phyloP scores from a whole-genome alignment of 805 yeast genomes.

The Suhomyces kilbournensis region DNA sequence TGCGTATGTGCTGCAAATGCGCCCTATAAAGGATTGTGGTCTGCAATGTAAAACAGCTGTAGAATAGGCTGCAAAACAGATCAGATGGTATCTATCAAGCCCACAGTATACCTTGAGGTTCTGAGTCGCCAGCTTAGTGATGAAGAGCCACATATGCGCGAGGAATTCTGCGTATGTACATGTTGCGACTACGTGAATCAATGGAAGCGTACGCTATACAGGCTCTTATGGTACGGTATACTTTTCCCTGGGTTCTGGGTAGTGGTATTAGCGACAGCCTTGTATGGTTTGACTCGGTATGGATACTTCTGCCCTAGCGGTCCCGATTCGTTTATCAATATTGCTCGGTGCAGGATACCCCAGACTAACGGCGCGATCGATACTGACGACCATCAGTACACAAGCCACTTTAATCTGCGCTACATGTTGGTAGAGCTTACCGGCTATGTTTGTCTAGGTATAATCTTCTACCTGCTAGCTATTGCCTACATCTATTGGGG shows the following conservation, averaged over 20 bases:
- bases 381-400: slow-evolving; percentile 18
- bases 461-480: not conserved
- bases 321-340: slow-evolving; percentile 9
- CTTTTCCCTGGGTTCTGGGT: slow-evolving; percentile 22
- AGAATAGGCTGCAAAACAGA: not conserved
- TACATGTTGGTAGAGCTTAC: not conserved
- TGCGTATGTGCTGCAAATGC: not conserved
- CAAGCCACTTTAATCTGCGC: slow-evolving; percentile 4
- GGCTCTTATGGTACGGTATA: slow-evolving; percentile 14
- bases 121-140: not conserved
- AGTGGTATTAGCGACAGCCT: slow-evolving; percentile 4
- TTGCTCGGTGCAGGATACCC: slow-evolving; percentile 6
- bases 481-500: not conserved
- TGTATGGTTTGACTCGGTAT: slow-evolving; percentile 1
- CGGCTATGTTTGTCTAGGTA: not conserved
- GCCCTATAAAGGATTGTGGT: not conserved
- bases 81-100: not conserved
- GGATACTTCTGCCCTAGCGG: slow-evolving; percentile 7
- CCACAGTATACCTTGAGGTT: not conserved
- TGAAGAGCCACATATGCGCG: not conserved
- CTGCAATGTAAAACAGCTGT: not conserved
- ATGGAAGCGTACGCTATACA: not conserved
- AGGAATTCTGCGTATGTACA: slow-evolving; percentile 3
- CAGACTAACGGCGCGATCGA: slow-evolving; percentile 1
- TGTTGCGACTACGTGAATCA: slow-evolving; percentile 2